Evolutionary conservation across 164 flowering plant species (phyloP), one percentile per base, ranked within the genome.

Genomic region (Nymphaea thermarum): DNA sequence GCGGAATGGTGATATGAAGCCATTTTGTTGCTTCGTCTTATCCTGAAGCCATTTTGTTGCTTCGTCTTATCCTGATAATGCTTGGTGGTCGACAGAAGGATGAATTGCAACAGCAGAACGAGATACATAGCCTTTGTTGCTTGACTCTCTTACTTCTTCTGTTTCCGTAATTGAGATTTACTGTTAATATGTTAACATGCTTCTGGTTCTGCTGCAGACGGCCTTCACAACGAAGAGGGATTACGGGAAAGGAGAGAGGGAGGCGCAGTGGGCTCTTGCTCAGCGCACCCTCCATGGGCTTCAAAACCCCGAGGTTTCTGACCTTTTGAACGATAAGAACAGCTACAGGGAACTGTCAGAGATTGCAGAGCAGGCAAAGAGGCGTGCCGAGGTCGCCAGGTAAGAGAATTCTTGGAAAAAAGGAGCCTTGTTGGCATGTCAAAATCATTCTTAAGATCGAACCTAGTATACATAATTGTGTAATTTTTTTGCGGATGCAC

Each of bases 211-310:
- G 57, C 14, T 71, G 6, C 66, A 88, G 97, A 87, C 86, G n/a
- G 95, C 93, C 2, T 87, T 87, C 84, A 86, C 93, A 17, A 76
- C 88, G 4, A 91, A 88, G 82, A 88, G 83, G 63, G 91, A 87
- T 65, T 89, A 83, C n/a, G 97, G 93, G 2, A 89, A 62, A 68
- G 96, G 85, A 3, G 96, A 88, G 79, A 84, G 94, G 71, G 94
- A 88, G 77, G 96, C 92, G 60, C 87, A 86, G 70, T 91, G 97
- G 97, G 97, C 90, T 1, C 3, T 71, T 68, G 86, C 88, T 66
- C 95, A 89, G 71, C 88, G 95, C 25, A 84, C 95, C 3, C 82
- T 83, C 5, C 91, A 88, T 15, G 93, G 93, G 6, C 89, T 87
- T 10, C 83, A 83, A 41, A 43, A 80, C 0, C 71, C 83, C 11